Evolutionary conservation across 2,329 filamentous ascomycete genomes (phyloP).

Genomic region (Nigrospora oryzae): DNA sequence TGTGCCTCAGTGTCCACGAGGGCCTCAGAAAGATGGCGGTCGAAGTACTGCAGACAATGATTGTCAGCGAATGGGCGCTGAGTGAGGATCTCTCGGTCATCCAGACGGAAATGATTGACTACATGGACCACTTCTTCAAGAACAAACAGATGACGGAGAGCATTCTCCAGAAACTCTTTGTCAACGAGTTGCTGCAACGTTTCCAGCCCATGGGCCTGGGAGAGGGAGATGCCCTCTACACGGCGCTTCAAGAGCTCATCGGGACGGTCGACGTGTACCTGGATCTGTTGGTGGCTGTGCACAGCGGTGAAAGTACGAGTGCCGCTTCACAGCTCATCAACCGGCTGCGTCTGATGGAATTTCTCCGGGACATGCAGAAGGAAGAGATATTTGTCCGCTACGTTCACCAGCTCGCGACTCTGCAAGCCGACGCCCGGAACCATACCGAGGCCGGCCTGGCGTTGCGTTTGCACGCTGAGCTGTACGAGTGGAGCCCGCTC

Average conservation of each 20-base stretch:
- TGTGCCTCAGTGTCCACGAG: slow-evolving; percentile 93
- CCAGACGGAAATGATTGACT: slow-evolving; percentile 95
- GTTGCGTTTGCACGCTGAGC: slow-evolving; percentile 80
- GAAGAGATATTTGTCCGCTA: slow-evolving; percentile 96
- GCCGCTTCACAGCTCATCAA: slow-evolving; percentile 82
- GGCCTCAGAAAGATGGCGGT: slow-evolving; percentile 84
- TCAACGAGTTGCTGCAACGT: slow-evolving; percentile 72
- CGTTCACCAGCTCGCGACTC: slow-evolving; percentile 78
- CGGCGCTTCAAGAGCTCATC: slow-evolving; percentile 70
- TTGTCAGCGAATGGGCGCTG: slow-evolving; percentile 94
- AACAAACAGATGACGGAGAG: slow-evolving; percentile 80
- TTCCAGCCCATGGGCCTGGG: slow-evolving; percentile 64
- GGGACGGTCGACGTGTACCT: slow-evolving; percentile 83
- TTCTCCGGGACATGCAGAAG: slow-evolving; percentile 91
- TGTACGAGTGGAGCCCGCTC: slow-evolving; percentile 83
- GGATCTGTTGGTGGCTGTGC: slow-evolving; percentile 82
- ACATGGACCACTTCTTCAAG: slow-evolving; percentile 84
- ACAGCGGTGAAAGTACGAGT: slow-evolving; percentile 63
- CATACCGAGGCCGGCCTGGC: slow-evolving; percentile 83
- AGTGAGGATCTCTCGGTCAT: slow-evolving; percentile 87
- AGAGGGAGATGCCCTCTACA: slow-evolving; percentile 61
- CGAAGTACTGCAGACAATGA: slow-evolving; percentile 93
- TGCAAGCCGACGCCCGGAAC: slow-evolving; percentile 70
- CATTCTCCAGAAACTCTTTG: slow-evolving; percentile 85
- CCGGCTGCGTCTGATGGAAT: slow-evolving; percentile 86